Evolutionary conservation across 192 early-diverging fungal genomes (phyloP).

Genomic region (Umbelopsis isabellina): DNA sequence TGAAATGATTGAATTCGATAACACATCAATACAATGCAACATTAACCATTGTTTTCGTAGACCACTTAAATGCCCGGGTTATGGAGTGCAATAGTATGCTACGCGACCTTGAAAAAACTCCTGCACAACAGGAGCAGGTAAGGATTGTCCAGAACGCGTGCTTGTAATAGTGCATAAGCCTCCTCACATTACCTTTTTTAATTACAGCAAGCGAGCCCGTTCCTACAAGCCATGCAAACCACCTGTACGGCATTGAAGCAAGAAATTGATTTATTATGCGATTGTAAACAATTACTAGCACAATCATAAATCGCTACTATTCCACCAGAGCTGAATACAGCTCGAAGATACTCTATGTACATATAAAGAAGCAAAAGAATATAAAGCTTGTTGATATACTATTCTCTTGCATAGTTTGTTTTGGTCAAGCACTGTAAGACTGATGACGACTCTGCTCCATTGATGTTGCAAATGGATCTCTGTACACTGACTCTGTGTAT

Average conservation of each 20-base stretch:
- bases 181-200: not conserved
- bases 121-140: too few species aligned
- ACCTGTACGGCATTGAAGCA: not conserved
- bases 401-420: too few species aligned
- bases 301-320: not conserved
- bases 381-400: too few species aligned
- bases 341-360: slow-evolving; percentile 6
- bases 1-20: not conserved
- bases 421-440: not conserved
- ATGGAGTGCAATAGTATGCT: too few species aligned
- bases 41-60: not conserved
- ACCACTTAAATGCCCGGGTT: not conserved
- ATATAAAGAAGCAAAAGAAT: not conserved
- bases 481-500: not conserved
- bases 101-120: too few species aligned
- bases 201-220: not conserved
- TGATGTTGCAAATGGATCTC: not conserved
- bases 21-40: not conserved
- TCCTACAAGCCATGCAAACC: not conserved
- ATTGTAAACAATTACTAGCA: not conserved
- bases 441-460: not conserved
- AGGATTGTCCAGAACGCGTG: too few species aligned
- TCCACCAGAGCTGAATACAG: not conserved
- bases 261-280: slow-evolving; percentile 16
- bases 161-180: too few species aligned